Evolutionary conservation across 495 filamentous ascomycete genomes (phyloP).

Genomic region (Neurospora terricola): DNA sequence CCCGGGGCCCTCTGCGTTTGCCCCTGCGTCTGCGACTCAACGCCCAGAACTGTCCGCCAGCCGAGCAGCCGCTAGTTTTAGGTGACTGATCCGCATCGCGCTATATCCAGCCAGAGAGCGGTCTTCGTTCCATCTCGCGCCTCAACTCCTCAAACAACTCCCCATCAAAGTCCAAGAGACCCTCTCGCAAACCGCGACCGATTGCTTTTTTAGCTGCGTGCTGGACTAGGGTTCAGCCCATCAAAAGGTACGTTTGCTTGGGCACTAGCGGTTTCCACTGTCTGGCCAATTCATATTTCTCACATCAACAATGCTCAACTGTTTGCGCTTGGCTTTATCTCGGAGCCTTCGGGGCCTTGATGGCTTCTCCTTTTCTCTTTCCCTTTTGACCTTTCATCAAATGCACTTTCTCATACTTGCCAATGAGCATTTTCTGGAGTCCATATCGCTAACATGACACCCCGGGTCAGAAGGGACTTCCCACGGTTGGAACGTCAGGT

Average conservation of each 20-base stretch:
- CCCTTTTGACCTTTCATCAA: not conserved
- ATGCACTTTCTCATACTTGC: not conserved
- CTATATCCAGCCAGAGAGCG: not conserved
- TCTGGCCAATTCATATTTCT: not conserved
- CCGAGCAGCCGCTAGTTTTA: not conserved
- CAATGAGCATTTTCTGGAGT: not conserved
- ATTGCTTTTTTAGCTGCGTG: not conserved
- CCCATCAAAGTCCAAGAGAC: not conserved
- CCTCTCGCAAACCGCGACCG: not conserved
- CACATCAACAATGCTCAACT: not conserved
- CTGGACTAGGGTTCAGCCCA: not conserved
- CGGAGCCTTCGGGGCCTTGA: not conserved
- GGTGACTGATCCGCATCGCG: not conserved
- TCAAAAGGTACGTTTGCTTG: not conserved
- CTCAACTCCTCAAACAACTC: not conserved
- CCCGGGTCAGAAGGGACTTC: slow-evolving; percentile 20
- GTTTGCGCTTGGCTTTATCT: not conserved
- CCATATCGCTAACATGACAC: slow-evolving; percentile 31
- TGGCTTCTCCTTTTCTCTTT: not conserved
- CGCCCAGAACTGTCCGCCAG: not conserved
- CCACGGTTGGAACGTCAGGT: slow-evolving; percentile 25
- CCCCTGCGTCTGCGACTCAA: not conserved
- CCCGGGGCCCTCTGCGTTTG: not conserved
- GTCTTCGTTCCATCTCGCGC: not conserved
- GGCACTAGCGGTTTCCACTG: not conserved